These are phyloP conservation scores for Phoma sp. DNA, from an alignment of 2,329 filamentous ascomycete species.

Conservation along the genomic window DNA sequence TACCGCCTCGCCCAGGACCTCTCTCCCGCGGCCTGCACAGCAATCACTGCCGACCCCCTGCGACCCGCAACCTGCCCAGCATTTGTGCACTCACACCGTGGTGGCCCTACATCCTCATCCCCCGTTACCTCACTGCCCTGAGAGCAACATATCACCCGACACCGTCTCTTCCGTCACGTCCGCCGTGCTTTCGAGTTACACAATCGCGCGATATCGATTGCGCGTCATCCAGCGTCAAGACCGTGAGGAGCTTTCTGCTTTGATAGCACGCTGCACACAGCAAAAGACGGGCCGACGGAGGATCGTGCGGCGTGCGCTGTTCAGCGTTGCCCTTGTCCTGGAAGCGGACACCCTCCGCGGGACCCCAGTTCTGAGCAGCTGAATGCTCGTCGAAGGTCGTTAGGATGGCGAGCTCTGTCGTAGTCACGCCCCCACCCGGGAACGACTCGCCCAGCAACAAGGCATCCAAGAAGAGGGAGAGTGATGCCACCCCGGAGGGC, in stretches of 20 bases:
- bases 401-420: constrained; percentile 29
- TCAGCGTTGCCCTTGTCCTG: not conserved
- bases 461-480: constrained; percentile 28
- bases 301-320: not conserved
- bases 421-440: constrained; percentile 28
- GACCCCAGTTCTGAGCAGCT: constrained; percentile 1
- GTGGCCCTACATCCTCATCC: not conserved
- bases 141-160: not conserved
- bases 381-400: constrained; percentile 6
- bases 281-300: not conserved
- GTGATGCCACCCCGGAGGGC: constrained; percentile 38
- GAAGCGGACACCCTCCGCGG: constrained; percentile 2
- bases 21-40: constrained; percentile 8
- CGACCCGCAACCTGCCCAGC: constrained; percentile 5
- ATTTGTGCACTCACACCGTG: not conserved
- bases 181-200: not conserved
- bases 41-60: constrained; percentile 13
- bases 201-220: not conserved
- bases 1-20: constrained; percentile 12
- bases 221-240: not conserved
- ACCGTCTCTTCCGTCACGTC: not conserved
- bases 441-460: constrained; percentile 29
- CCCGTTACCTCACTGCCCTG: not conserved
- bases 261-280: not conserved
- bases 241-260: not conserved